Conservation (phyloP, 179 eudicot species). For the Beta macrorhiza region DNA sequence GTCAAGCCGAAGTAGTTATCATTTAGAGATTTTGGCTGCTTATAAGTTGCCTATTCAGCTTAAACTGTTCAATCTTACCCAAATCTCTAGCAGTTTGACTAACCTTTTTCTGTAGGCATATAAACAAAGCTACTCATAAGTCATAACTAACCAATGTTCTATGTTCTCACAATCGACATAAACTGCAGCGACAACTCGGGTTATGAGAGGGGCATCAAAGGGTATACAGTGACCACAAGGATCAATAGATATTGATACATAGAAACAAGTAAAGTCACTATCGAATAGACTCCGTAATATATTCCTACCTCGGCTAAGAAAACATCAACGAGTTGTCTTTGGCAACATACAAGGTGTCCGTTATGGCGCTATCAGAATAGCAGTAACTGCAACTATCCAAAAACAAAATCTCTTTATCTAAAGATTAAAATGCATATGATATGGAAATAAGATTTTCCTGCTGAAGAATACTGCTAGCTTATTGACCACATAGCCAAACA, state of each 20-base stretch:
- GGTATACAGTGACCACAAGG: conserved; percentile 8
- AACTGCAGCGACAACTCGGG: conserved; percentile 17
- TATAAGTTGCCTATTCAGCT: conserved; percentile 28
- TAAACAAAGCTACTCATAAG: background rate
- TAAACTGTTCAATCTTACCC: background rate
- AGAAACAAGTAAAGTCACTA: conserved; percentile 12
- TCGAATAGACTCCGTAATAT: conserved; percentile 15
- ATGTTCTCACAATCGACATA: conserved; percentile 9
- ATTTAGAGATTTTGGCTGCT: conserved; percentile 18
- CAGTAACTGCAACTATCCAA: conserved; percentile 9
- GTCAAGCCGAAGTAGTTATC: conserved; percentile 13
- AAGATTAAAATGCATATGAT: conserved; percentile 10
- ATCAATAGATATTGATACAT: background rate
- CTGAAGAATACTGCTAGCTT: background rate
- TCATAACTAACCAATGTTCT: background rate
- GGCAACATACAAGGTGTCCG: conserved; percentile 16
- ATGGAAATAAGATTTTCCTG: conserved; percentile 9
- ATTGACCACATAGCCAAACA: conserved; percentile 25
- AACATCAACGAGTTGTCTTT: conserved; percentile 14
- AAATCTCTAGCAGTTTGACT: conserved; percentile 19
- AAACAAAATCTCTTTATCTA: conserved; percentile 15
- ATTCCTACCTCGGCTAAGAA: conserved; percentile 14
- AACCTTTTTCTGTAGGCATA: conserved; percentile 15
- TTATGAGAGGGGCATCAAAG: conserved; percentile 10
- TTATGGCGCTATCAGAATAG: background rate